Base-by-base conservation (phyloP, 2,329 filamentous ascomycete genomes). In the Fusarium temperatum region DNA sequence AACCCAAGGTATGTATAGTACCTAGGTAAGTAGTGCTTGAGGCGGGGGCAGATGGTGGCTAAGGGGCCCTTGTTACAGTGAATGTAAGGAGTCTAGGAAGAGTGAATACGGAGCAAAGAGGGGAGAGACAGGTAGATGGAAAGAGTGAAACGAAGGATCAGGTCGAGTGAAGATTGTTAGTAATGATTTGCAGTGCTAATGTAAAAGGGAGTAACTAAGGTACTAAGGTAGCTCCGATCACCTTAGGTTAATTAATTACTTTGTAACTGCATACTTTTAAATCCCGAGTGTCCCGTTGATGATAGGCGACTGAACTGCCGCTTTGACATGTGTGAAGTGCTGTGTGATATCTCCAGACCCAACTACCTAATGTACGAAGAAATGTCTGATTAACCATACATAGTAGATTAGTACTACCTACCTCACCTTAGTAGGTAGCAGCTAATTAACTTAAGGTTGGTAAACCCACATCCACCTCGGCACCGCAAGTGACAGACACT, bases 1-100 rank as follows among this genome's bases (percentile, higher is more conserved):
- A 35, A 35, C 32, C 22, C 48, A 35, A 53, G 30, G 30, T 59
- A 36, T 17, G 35, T 36, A 36, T 36, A 36, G 35, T 36, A 36
- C 15, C 15, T 36, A 36, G 35, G 55, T 58, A 36, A 15, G 55
- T 58, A 47, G 36, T 44, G 35, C 53, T 59, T 57, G 24, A 51
- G 63, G 71, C 67, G 71, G 71, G 59, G 67, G 39, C 41, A 50
- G 41, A 39, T 44, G 50, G 51, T 74, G 62, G 70, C 71, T 73
- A 55, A 74, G 56, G 53, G 66, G 62, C 6, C 28, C 38, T 44
- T 48, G 65, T 68, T 54, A 68, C 47, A 68, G 65, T 39, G 30
- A 44, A 48, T 55, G 38, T 56, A 36, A 24, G 48, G 59, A 47
- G 58, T 30, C 13, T 30, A 42, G 44, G 48, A 47, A 51, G 24